Base-by-base conservation (phyloP, 2,329 filamentous ascomycete species). In the Trichophyton equinum region DNA sequence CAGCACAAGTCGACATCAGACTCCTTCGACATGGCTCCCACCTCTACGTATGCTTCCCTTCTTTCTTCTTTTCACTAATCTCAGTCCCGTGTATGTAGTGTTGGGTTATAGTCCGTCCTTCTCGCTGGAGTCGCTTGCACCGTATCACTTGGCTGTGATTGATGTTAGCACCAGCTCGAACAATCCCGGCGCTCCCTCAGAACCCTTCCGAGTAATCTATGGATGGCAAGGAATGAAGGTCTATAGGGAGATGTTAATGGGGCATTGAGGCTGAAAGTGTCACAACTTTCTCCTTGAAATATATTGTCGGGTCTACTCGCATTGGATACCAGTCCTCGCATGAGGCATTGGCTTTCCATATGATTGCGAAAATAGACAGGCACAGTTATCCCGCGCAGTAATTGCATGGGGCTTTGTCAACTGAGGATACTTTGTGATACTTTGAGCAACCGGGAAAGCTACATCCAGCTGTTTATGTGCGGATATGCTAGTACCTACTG, bases 191-290 rank as follows among this genome's bases (percentile, higher is more conserved):
- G 65, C 65, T 59, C 25, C 42, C 66, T 62, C 42, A 20, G n/a
- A 44, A 67, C 59, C 58, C 63, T 64, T 67, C 44, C 40, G 4
- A 47, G 42, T 62, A 56, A 60, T 49, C 60, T 61, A 18, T 60
- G 63, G 62, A 64, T 65, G 62, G 63, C 47, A 40, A 62, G 59
- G 46, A 38, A 57, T 57, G 30, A 20, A 11, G 58, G 51, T 49
- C 55, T 55, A 58, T 30, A 11, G 59, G 63, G 55, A 44, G 40
- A 61, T 63, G 62, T 76, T 64, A 64, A 53, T 61, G 81, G 85
- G 88, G 86, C 86, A 78, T 91, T 91, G 88, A 85, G 82, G 85
- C 76, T 86, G 85, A 89, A 90, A 80, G 78, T 68, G 33, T 57
- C 64, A 38, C 51, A 62, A 65, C 78, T 79, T 90, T 89, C 87